phyloP scores from a whole-genome alignment of 2,329 filamentous ascomycete genomes.

The Fusarium musae region DNA sequence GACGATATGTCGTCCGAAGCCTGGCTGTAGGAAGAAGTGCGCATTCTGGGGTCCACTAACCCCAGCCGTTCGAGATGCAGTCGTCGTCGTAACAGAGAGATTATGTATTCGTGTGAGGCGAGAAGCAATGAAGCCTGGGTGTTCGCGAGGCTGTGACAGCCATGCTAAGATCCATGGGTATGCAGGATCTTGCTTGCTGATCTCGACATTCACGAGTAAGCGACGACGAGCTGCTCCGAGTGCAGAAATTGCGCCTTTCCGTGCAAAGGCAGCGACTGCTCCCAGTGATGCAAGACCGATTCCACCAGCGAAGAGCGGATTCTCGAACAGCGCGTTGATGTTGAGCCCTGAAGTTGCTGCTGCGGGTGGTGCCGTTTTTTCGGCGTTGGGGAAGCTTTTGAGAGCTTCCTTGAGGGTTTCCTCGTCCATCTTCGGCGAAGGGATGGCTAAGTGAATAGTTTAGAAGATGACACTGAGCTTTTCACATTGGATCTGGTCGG shows the following conservation, averaged over 20 bases:
- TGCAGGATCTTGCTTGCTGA: slow-evolving; percentile 91
- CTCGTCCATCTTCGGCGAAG: slow-evolving; percentile 28
- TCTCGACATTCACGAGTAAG: slow-evolving; percentile 94
- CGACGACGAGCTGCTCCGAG: slow-evolving; percentile 82
- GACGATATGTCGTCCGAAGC: slow-evolving; percentile 88
- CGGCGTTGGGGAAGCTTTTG: slow-evolving; percentile 38
- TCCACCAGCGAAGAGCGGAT: slow-evolving; percentile 75
- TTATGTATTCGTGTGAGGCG: slow-evolving; percentile 70
- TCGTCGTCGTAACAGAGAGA: slow-evolving; percentile 67
- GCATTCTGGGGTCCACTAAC: slow-evolving; percentile 76
- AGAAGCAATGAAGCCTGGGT: slow-evolving; percentile 67
- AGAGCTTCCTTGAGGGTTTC: slow-evolving; percentile 29
- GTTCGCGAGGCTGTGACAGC: slow-evolving; percentile 84
- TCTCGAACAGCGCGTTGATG: slow-evolving; percentile 70
- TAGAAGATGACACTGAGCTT: not conserved
- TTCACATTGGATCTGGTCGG: slow-evolving; percentile 19
- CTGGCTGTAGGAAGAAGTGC: slow-evolving; percentile 88
- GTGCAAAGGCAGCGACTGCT: slow-evolving; percentile 81
- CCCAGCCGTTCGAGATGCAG: slow-evolving; percentile 68
- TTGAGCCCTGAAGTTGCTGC: slow-evolving; percentile 52
- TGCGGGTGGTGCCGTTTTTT: slow-evolving; percentile 48
- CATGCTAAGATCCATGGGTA: slow-evolving; percentile 96
- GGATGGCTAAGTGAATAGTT: slow-evolving; percentile 9
- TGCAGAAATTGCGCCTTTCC: slow-evolving; percentile 77
- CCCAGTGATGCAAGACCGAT: slow-evolving; percentile 92